Evolutionary conservation across 2,329 filamentous ascomycete species (phyloP), one percentile per base, ranked within the genome.

Genomic region (Pseudogymnoascus sp.): DNA sequence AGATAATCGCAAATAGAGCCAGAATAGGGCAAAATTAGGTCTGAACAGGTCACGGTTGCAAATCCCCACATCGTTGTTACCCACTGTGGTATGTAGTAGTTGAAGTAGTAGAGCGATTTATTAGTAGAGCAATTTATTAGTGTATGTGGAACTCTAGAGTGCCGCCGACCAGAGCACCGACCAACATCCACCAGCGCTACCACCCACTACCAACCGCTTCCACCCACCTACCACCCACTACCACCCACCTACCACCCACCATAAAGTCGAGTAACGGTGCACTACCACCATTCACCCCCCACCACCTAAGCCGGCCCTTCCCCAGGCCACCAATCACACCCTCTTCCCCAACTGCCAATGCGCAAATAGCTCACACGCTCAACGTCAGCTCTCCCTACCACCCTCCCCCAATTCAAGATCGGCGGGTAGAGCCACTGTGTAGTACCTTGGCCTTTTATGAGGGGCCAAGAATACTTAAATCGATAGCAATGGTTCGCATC

Each of bases 401-500:
- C 46, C 46, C 46, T 53, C 25, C 16, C 46, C 28, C 7, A 8
- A 53, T 53, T 2, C 25, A 53, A 53, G 46, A 31, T 31, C 46
- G 46, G 46, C 46, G 46, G 46, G 46, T 53, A 53, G 46, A 53
- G 46, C 46, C 46, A 53, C 4, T 53, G 46, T 53, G 46, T 53
- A 53, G 46, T 53, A 53, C 46, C 46, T 53, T 53, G 46, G 46
- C 46, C 46, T 53, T 31, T 31, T 53, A 53, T 53, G 46, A 53
- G 46, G 46, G 56, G 37, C 31, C 56, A 60, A 40, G 34, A 60
- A 60, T 60, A 60, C 56, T 23, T 60, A 38, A 31, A 44, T 34
- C 31, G 31, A 34, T 5, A 34, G 31, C 63, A 69, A 83, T 83
- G 81, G 80, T 82, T 67, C 83, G 81, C 69, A 77, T 80, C 60